A percentile compares a stretch with the other conserved stretches of the same genome.
Evolutionary conservation across 805 yeast species (phyloP).

Genomic region (Suhomyces xylopsoci): DNA sequence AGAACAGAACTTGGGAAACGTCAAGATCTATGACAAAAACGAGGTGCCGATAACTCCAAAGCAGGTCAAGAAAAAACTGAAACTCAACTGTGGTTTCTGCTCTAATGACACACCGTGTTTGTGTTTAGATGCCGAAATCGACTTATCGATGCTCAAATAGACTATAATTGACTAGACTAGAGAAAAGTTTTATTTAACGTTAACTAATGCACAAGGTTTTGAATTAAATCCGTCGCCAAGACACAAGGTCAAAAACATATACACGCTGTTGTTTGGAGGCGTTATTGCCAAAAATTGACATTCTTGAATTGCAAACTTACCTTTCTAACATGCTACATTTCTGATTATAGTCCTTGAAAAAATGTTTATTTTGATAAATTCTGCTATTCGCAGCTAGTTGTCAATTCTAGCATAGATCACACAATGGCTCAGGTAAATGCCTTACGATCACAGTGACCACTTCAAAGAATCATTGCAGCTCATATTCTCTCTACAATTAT

Average conservation of each 20-base stretch:
- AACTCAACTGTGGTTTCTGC: conserved; percentile 36
- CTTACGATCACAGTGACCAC: too few species aligned
- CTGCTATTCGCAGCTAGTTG: neutral
- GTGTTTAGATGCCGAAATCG: conserved; percentile 38
- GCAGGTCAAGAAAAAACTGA: conserved; percentile 15
- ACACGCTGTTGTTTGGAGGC: too few species aligned
- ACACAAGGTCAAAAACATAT: too few species aligned
- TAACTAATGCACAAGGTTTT: too few species aligned
- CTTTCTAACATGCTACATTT: too few species aligned
- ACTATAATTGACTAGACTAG: neutral
- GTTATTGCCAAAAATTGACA: too few species aligned
- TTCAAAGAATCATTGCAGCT: too few species aligned
- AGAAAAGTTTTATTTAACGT: neutral
- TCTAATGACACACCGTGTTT: conserved; percentile 38
- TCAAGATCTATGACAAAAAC: conserved; percentile 8
- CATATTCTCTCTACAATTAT: neutral
- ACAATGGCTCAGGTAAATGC: neutral
- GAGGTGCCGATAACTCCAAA: conserved; percentile 1
- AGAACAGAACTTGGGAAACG: conserved; percentile 11
- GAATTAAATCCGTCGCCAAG: too few species aligned
- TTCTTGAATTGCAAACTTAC: too few species aligned
- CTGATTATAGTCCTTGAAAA: neutral
- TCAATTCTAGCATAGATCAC: neutral
- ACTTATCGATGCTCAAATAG: conserved; percentile 6
- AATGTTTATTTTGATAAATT: neutral